Evolutionary conservation across 495 filamentous ascomycete genomes (phyloP), one percentile per base, ranked within the genome.

Genomic region (Monascus purpureus): DNA sequence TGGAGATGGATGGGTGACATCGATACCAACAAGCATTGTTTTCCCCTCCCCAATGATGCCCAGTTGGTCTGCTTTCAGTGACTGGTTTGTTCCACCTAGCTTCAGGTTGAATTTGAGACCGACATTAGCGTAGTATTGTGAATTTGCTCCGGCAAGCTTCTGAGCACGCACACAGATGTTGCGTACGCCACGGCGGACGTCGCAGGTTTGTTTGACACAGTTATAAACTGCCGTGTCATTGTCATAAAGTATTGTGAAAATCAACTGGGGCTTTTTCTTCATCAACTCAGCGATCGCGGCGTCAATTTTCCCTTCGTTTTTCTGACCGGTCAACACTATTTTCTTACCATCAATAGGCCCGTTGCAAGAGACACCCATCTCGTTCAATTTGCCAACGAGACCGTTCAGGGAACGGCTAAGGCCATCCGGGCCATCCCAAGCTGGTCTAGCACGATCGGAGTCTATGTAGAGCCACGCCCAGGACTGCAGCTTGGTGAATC

Each of bases 1-100:
- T 6, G 85, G 82, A 0, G 80, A 82, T 0, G 87, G 87, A 43
- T 94, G 87, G 0, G 84, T 90, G 2, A 93, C 85, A 43, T 94
- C 87, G 26, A 85, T 75, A 0, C 87, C 87, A 20, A 88, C 66
- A 12, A 93, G 58, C 80, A 94, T 93, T 0, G 80, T 86, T 33
- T 70, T 71, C 4, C 65, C 66, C 13, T 75, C 59, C 23, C 52
- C 56, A 23, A 90, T 46, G n/a, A 83, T 47, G 6, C 61, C 65
- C 2, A 77, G 53, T n/a, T 66, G 61, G 0, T 50, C 37, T 0
- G 52, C 28, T 1, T 50, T 39, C 0, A 93, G 44, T 3, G 42
- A 48, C 44, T 93, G 83, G 38, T 93, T 93, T 13, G 64, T 52
- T 0, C 88, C 88, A 4, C 84, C 83, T 35, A 78, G 64, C 54